phyloP scores from a whole-genome alignment of 495 filamentous ascomycete genomes.

The Daldinia grandis region DNA sequence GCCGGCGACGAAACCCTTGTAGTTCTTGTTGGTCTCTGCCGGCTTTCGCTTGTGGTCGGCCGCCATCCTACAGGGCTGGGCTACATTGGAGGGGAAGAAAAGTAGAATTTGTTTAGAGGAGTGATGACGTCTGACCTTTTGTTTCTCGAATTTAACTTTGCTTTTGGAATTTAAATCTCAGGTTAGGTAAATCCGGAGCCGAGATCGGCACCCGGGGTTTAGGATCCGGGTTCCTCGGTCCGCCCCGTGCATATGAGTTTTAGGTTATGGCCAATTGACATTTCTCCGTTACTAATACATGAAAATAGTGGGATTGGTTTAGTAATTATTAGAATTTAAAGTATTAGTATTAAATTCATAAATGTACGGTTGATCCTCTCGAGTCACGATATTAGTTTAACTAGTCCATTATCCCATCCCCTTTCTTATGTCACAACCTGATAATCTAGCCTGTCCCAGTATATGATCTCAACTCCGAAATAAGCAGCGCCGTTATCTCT shows the following conservation, averaged over 20 bases:
- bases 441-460: constrained; percentile 32
- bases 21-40: constrained; percentile 54
- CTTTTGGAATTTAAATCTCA: neutral
- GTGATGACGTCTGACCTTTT: neutral
- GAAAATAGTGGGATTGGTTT: neutral
- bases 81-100: constrained; percentile 19
- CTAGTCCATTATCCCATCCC: neutral
- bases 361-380: neutral
- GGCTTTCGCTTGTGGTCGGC: constrained; percentile 44
- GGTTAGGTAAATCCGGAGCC: constrained; percentile 13
- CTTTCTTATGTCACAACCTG: constrained; percentile 21
- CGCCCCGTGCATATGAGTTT: constrained; percentile 8
- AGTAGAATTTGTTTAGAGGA: neutral
- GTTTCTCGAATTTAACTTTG: neutral
- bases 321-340: too few relatives aligned
- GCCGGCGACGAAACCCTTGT: constrained; percentile 94
- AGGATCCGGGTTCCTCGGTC: neutral
- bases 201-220: constrained; percentile 27
- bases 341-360: neutral
- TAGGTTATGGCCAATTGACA: neutral
- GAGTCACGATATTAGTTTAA: too few relatives aligned
- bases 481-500: constrained; percentile 14
- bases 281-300: neutral
- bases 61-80: constrained; percentile 29
- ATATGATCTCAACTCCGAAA: constrained; percentile 28